These are phyloP conservation scores for Pterocarpus macrocarpus DNA, from an alignment of 306 rosid species.

Conservation along the genomic window DNA sequence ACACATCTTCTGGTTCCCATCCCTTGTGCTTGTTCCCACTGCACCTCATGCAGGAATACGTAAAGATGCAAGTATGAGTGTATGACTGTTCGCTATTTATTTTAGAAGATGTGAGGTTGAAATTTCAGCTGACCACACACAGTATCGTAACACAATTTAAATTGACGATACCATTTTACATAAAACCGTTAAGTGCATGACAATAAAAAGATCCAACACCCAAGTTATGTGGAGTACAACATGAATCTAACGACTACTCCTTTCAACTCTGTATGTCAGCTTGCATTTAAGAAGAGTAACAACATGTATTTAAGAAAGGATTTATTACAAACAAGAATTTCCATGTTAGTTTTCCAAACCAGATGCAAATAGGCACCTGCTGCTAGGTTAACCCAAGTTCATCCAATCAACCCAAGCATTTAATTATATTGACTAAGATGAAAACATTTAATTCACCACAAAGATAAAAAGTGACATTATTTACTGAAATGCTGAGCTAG, in stretches of 20 bases:
- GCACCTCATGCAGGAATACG: background rate
- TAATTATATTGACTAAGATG: slow-evolving; percentile 1
- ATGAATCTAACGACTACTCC: slow-evolving; percentile 30
- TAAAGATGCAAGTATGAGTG: background rate
- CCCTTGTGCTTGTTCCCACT: background rate
- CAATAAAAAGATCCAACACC: background rate
- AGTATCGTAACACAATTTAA: slow-evolving; percentile 1
- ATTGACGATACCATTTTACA: background rate
- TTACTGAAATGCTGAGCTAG: background rate
- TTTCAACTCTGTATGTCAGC: slow-evolving; percentile 23
- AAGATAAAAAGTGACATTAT: background rate
- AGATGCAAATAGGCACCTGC: background rate
- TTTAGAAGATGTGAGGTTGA: slow-evolving; percentile 11
- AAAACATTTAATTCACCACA: background rate
- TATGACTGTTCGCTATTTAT: background rate
- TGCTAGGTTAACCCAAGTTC: slow-evolving; percentile 17
- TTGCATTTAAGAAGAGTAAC: slow-evolving; percentile 26
- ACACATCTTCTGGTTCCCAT: slow-evolving; percentile 21
- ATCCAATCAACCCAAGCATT: slow-evolving; percentile 3
- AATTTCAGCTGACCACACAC: slow-evolving; percentile 15
- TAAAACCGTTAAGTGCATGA: slow-evolving; percentile 16
- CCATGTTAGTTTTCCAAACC: slow-evolving; percentile 26
- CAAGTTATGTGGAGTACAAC: slow-evolving; percentile 32
- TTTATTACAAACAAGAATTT: slow-evolving; percentile 33
- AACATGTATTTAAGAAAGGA: slow-evolving; percentile 6